Evolutionary conservation across 352 stramenopile species (phyloP), one percentile per base, ranked within the genome.

Genomic region (Phytophthora foliorum): DNA sequence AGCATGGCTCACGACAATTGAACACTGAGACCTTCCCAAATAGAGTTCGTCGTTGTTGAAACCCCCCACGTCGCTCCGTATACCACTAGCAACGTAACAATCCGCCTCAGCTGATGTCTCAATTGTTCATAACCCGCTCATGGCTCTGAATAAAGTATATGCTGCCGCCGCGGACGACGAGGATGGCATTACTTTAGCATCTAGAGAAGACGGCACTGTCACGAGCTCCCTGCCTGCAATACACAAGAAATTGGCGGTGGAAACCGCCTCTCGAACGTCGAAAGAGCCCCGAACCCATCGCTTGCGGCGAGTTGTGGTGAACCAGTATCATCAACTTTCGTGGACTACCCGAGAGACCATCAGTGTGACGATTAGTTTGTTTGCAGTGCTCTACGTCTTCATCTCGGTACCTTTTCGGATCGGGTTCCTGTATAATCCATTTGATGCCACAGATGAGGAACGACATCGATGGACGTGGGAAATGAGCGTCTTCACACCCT

Each of bases 381-480:
- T 29, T 29, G 25, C 25, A 29, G 25, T 29, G 25, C 21, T 86
- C 5, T 91, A 91, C 63, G 63, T 80, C 16, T 55, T 84, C 32
- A 22, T 88, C 13, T 86, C 68, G 13, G 67, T 91, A 6, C 82
- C 84, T n/a, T 75, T 90, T 38, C 81, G 82, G 9, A 67, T 93
- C 38, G 82, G 77, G 0, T 86, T 91, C 36, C 77, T 84, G 38
- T 90, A 81, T 46, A 77, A 88, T 42, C 77, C 79, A 3, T 82
- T 81, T 24, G 57, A 82, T 24, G 39, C 63, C 6, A 36, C 36
- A 4, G 4, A 54, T 0, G 50, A 69, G 7, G 31, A 48, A 0
- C 24, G 50, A 13, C 13, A 53, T 27, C 59, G 38, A 14, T 89
- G 82, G 82, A 84, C 74, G 2, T 36, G 22, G 14, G 74, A 80